phyloP scores from a whole-genome alignment of 371 early-diverging fungal genomes.

The Encephalitozoon intestinalis region DNA sequence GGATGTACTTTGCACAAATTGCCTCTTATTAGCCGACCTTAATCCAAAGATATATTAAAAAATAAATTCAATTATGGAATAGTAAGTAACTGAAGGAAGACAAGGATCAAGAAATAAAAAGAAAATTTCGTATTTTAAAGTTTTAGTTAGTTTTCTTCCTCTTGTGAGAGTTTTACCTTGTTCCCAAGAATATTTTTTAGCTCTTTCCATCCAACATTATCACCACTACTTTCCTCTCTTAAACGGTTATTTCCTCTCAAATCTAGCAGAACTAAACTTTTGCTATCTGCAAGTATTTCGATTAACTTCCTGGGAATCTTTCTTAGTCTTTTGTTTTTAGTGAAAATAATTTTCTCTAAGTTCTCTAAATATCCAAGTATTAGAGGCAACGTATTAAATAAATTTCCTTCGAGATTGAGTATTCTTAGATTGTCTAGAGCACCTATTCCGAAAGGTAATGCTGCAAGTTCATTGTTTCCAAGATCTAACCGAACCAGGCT shows the following conservation, averaged over 20 bases:
- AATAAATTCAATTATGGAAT: too few relatives aligned
- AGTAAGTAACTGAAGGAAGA: too few relatives aligned
- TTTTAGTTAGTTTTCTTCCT: background rate
- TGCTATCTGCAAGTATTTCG: background rate
- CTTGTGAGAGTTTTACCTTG: background rate
- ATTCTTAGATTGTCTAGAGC: constrained; percentile 63
- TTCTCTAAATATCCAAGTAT: constrained; percentile 45
- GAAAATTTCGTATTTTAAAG: too few relatives aligned
- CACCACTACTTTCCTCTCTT: background rate
- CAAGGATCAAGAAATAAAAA: too few relatives aligned
- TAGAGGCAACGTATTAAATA: constrained; percentile 39
- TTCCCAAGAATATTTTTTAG: background rate
- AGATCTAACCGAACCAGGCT: constrained; percentile 68
- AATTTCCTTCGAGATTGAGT: constrained; percentile 64
- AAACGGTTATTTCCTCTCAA: background rate
- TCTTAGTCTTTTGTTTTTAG: constrained; percentile 53
- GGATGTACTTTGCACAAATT: too few relatives aligned
- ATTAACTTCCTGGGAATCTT: background rate
- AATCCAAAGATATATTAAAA: too few relatives aligned
- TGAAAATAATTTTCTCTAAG: constrained; percentile 39
- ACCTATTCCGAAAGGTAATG: constrained; percentile 65
- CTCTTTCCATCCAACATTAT: background rate
- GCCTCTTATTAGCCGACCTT: too few relatives aligned
- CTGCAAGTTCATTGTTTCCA: constrained; percentile 64
- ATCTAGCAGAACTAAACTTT: background rate